Percentiles rank a stretch among this genome's conserved stretches.
Conservation (phyloP, 179 eudicot genomes). For the Vitellaria paradoxa region DNA sequence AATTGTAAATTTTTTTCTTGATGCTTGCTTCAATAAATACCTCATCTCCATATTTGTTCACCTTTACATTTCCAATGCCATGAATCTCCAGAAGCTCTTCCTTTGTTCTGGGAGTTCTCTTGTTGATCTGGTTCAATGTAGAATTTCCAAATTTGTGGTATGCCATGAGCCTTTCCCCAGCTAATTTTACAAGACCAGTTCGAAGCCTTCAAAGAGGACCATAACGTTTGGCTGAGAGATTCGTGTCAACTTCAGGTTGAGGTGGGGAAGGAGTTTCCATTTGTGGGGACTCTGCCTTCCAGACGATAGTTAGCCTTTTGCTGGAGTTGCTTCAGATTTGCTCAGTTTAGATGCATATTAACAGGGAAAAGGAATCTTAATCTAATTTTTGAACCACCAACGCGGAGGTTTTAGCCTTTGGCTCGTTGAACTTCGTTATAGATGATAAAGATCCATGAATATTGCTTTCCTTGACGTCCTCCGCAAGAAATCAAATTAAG, state of each 20-base stretch:
- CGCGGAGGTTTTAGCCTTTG: constrained; percentile 43
- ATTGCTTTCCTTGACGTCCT: constrained; percentile 93
- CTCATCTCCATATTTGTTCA: constrained; percentile 66
- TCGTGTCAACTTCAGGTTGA: constrained; percentile 43
- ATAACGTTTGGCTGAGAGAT: constrained; percentile 60
- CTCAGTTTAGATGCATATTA: constrained; percentile 40
- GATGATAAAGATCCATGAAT: constrained; percentile 89
- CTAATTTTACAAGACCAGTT: constrained; percentile 49
- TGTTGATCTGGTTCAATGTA: constrained; percentile 46
- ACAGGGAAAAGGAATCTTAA: constrained; percentile 71
- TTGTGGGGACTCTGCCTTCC: constrained; percentile 47
- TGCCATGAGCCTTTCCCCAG: constrained; percentile 49
- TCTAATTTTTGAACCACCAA: constrained; percentile 52
- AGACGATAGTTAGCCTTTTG: constrained; percentile 41
- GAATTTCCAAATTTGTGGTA: constrained; percentile 69
- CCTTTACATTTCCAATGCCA: constrained; percentile 77
- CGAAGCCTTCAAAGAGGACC: constrained; percentile 58
- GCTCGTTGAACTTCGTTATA: constrained; percentile 86
- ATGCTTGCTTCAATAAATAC: constrained; percentile 53
- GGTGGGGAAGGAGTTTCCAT: constrained; percentile 37
- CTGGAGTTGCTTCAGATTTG: constrained; percentile 52
- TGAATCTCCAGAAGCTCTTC: constrained; percentile 74
- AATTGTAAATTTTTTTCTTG: constrained; percentile 32
- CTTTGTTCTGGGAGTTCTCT: constrained; percentile 62
- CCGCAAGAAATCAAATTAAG: constrained; percentile 74